Conservation (phyloP, 345 rosid genomes). For the Eucalyptus decipiens region DNA sequence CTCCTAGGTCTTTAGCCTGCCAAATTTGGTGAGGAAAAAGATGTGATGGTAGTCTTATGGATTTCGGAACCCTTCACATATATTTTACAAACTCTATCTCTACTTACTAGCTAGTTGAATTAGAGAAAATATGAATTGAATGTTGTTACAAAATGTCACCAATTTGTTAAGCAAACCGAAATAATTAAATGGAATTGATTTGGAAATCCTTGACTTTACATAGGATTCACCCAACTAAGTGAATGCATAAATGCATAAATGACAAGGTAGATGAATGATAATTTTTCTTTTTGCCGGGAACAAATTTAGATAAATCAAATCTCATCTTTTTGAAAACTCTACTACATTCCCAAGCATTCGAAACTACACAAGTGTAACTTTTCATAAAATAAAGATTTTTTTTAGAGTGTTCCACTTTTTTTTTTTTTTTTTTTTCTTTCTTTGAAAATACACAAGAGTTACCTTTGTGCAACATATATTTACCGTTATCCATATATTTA, state of each 20-base stretch:
- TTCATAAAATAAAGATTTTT: neutral
- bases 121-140: neutral
- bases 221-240: neutral
- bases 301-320: neutral
- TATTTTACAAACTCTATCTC: neutral
- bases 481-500: too few species aligned
- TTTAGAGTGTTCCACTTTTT: neutral
- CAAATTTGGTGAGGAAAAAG: neutral
- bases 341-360: neutral
- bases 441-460: neutral
- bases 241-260: neutral
- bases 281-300: neutral
- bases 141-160: neutral
- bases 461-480: neutral
- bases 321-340: neutral
- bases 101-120: neutral
- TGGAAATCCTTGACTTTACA: neutral
- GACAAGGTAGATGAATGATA: neutral
- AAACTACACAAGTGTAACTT: neutral
- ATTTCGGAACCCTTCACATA: neutral
- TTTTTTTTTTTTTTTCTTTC: neutral
- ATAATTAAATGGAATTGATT: neutral
- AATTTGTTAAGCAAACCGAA: neutral
- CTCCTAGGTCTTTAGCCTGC: neutral
- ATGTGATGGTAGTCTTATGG: neutral